Evolutionary conservation across 106 monocot species (phyloP).

Genomic region (Agapanthus africanus): DNA sequence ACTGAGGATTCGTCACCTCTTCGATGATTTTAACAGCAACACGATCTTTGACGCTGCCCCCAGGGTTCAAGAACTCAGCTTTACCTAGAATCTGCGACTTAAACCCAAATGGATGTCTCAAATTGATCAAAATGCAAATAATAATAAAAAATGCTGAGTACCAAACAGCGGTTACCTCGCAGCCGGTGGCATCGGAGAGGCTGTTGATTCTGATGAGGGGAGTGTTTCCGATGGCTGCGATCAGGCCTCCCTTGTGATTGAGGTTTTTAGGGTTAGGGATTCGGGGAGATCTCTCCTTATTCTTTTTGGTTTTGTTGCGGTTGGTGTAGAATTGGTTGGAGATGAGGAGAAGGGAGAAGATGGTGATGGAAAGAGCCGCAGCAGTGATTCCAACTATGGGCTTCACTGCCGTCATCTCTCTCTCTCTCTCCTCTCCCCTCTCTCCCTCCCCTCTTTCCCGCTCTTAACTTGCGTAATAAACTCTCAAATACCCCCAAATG

Average conservation of each 20-base stretch:
- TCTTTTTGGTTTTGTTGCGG: neutral
- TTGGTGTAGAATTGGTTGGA: neutral
- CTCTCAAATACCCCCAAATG: too few relatives aligned
- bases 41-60: slow-evolving; percentile 92
- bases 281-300: too few relatives aligned
- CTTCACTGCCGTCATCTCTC: slow-evolving; percentile 36
- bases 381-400: slow-evolving; percentile 10
- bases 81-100: slow-evolving; percentile 74
- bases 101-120: neutral
- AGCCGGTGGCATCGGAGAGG: slow-evolving; percentile 87
- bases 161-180: slow-evolving; percentile 46
- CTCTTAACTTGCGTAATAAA: too few relatives aligned
- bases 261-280: slow-evolving; percentile 6
- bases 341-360: slow-evolving; percentile 44
- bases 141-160: too few relatives aligned
- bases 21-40: slow-evolving; percentile 95
- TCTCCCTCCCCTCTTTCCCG: too few relatives aligned
- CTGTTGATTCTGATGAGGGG: slow-evolving; percentile 91
- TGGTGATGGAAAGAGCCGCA: slow-evolving; percentile 34
- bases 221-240: slow-evolving; percentile 74
- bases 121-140: too few relatives aligned
- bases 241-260: slow-evolving; percentile 35
- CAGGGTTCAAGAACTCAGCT: slow-evolving; percentile 98
- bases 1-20: too few relatives aligned
- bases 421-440: too few relatives aligned